These are phyloP conservation scores for Aspergillus terreus DNA, from an alignment of 2,329 filamentous ascomycete genomes.

Conservation along the genomic window DNA sequence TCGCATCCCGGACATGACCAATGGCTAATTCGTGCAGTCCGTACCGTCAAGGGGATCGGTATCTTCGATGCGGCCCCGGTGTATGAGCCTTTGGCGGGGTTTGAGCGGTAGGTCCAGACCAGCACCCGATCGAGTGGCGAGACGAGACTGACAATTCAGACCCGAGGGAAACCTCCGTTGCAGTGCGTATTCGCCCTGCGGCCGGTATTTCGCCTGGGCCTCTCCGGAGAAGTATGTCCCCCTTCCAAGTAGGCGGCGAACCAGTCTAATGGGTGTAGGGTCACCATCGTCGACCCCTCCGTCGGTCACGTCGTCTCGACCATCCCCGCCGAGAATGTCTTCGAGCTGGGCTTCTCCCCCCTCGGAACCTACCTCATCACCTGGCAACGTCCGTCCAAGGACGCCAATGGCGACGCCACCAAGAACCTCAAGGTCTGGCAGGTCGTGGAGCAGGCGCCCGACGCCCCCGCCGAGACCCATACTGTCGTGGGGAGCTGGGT, in stretches of 20 bases:
- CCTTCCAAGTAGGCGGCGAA: background rate
- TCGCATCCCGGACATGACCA: background rate
- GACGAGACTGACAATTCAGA: constrained; percentile 43
- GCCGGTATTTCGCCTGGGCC: constrained; percentile 94
- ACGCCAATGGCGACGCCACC: constrained; percentile 85
- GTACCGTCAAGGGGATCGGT: constrained; percentile 94
- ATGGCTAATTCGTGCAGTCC: constrained; percentile 53
- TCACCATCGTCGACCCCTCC: constrained; percentile 79
- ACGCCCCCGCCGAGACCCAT: constrained; percentile 55
- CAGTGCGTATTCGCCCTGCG: constrained; percentile 92
- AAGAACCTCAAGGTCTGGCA: constrained; percentile 98
- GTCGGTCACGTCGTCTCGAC: constrained; percentile 69
- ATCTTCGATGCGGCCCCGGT: constrained; percentile 86
- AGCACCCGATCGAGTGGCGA: background rate
- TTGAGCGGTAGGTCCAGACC: constrained; percentile 49
- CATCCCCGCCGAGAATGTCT: constrained; percentile 78
- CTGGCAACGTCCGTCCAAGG: constrained; percentile 90
- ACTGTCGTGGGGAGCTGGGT: constrained; percentile 81
- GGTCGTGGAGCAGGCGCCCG: constrained; percentile 64
- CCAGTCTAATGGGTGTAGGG: constrained; percentile 43
- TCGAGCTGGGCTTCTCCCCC: constrained; percentile 92
- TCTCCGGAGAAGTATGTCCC: constrained; percentile 65
- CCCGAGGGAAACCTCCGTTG: constrained; percentile 93
- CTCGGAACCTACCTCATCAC: constrained; percentile 90
- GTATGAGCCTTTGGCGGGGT: constrained; percentile 81